Conservation (phyloP, 2,329 filamentous ascomycete species). For the Dactylellina leptospora region DNA sequence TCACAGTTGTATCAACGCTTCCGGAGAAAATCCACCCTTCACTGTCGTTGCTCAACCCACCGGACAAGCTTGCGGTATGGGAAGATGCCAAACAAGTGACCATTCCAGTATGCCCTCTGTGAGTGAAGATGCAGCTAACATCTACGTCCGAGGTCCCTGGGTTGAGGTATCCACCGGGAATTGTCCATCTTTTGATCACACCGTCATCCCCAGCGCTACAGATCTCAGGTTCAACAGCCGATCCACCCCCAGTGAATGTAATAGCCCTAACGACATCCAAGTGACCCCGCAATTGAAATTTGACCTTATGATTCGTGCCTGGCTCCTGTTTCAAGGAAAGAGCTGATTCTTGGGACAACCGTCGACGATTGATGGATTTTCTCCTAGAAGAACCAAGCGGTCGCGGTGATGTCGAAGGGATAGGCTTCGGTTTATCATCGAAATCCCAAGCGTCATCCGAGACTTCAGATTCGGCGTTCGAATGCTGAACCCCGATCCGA, state of each 20-base stretch:
- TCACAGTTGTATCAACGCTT: slow-evolving; percentile 89
- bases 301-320: slow-evolving; percentile 83
- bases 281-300: slow-evolving; percentile 90
- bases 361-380: slow-evolving; percentile 77
- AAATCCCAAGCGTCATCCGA: slow-evolving; percentile 91
- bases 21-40: slow-evolving; percentile 99
- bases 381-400: slow-evolving; percentile 72
- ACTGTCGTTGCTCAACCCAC: slow-evolving; percentile 69
- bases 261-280: slow-evolving; percentile 92
- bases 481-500: slow-evolving; percentile 87
- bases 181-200: slow-evolving; percentile 94
- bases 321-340: slow-evolving; percentile 67
- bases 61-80: slow-evolving; percentile 77
- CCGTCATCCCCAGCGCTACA: slow-evolving; percentile 96
- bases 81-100: slow-evolving; percentile 88
- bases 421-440: slow-evolving; percentile 71
- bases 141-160: slow-evolving; percentile 80
- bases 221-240: slow-evolving; percentile 93
- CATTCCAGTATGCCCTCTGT: slow-evolving; percentile 89
- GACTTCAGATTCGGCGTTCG: slow-evolving; percentile 61
- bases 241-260: slow-evolving; percentile 95
- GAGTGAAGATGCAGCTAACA: slow-evolving; percentile 91
- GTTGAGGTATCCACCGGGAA: slow-evolving; percentile 78
- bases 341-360: slow-evolving; percentile 70
- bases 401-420: slow-evolving; percentile 71